Evolutionary conservation across 2,329 filamentous ascomycete genomes (phyloP), one percentile per base, ranked within the genome.

Genomic region (Fusarium verticillioides): DNA sequence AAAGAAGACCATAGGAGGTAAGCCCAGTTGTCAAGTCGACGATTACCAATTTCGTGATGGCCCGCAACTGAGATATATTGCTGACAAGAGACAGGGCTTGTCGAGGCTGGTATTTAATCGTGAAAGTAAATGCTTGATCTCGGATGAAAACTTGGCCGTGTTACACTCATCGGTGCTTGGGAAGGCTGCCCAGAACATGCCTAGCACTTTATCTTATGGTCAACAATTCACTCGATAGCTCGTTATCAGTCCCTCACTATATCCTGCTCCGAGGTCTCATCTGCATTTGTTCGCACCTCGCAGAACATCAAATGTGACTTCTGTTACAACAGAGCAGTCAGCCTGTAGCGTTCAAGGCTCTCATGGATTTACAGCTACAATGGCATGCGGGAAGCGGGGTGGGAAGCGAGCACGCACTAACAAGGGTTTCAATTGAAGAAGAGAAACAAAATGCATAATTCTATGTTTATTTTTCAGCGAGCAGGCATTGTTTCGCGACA

Each of bases 261-360:
- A 23, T 12, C 11, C 15, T 32, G 7, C 8, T 18, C 15, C 0
- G 1, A 34, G 9, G 3, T 11, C 2, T 7, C 2, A 15, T 13
- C 7, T 19, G 2, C 5, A 52, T 21, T 26, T 19, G 8, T 9
- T 36, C 15, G 23, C 9, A 23, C 7, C 15, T 32, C 10, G 15
- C 5, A 18, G 28, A 9, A 18, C 21, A 23, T 13, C 10, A 18
- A 23, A 23, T 32, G 15, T 5, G 49, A 26, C 11, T 2, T 36
- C n/a, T 21, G 5, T 18, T 9, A 43, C 10, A 46, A 5, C 12
- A 1, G 18, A 9, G 11, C 43, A 28, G 5, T 46, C 11, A 15
- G 26, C 0, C 18, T 15, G 4, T 3, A 5, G 12, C 43, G 8
- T 21, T 21, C 12, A 37, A 39, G 4, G 16, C 23, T 6, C 6